Conservation (phyloP, 257 asterid genomes). For the Jaltomata sinuosa region DNA sequence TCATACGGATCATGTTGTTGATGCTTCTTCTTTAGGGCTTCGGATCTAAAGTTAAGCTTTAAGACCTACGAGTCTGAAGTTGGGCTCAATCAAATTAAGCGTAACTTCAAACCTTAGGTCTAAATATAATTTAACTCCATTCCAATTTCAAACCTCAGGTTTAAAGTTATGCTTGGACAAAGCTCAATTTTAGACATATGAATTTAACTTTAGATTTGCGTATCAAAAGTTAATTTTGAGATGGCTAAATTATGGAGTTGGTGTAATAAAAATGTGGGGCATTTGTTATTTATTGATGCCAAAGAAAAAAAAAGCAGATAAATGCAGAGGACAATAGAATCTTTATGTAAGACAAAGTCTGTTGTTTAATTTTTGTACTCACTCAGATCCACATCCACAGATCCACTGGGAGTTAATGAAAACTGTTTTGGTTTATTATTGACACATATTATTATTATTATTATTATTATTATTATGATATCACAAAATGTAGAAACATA, state of each 20-base stretch:
- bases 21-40: neutral
- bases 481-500: neutral
- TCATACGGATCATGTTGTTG: neutral
- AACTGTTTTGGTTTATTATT: neutral
- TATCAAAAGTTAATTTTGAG: neutral
- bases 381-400: constrained; percentile 1
- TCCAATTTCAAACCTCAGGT: neutral
- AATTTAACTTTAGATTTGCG: neutral
- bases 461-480: neutral
- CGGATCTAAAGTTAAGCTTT: neutral
- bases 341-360: constrained; percentile 18
- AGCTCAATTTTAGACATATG: neutral
- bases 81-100: neutral
- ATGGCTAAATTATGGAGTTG: neutral
- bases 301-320: neutral
- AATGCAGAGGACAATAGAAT: constrained; percentile 14
- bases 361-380: constrained; percentile 9
- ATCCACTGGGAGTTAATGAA: neutral
- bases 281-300: neutral
- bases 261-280: constrained; percentile 14
- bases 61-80: neutral
- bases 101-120: neutral
- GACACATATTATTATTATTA: neutral
- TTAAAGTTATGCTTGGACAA: neutral
- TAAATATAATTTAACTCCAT: neutral